Conservation (phyloP, 2,329 filamentous ascomycete species). For the Bipolaris zeicola region DNA sequence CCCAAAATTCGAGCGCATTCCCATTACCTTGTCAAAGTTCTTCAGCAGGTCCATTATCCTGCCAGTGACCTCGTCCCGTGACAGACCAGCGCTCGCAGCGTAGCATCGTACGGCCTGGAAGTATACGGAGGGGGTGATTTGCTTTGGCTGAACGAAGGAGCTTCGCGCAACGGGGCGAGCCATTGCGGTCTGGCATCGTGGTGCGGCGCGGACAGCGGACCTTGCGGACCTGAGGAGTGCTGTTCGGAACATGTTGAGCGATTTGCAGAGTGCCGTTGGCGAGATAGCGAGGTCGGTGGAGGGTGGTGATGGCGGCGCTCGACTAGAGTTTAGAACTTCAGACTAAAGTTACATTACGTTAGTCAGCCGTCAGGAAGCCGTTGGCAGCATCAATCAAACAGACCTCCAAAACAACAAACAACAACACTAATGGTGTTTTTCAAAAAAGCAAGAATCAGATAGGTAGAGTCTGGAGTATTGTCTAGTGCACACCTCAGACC, state of each 20-base stretch:
- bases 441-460: background rate
- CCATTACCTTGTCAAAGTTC: conserved; percentile 92
- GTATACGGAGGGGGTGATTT: conserved; percentile 65
- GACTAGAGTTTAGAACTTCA: conserved; percentile 28
- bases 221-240: conserved; percentile 79
- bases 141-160: conserved; percentile 66
- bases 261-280: conserved; percentile 23
- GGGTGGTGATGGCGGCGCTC: conserved; percentile 34
- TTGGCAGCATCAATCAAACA: conserved; percentile 2
- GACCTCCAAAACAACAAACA: conserved; percentile 7
- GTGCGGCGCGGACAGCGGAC: conserved; percentile 51
- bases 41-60: conserved; percentile 91
- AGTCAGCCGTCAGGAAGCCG: conserved; percentile 18
- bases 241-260: conserved; percentile 82
- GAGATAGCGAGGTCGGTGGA: conserved; percentile 32
- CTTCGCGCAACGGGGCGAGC: conserved; percentile 66
- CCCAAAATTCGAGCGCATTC: conserved; percentile 24
- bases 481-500: conserved; percentile 2
- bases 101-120: conserved; percentile 81
- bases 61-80: conserved; percentile 84
- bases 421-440: background rate
- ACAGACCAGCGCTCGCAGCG: conserved; percentile 78
- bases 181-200: conserved; percentile 54
- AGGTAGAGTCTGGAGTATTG: background rate
- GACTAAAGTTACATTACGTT: conserved; percentile 24